Base-by-base conservation (phyloP, 768 basidiomycete species). In the Dioszegia aurantiaca region DNA sequence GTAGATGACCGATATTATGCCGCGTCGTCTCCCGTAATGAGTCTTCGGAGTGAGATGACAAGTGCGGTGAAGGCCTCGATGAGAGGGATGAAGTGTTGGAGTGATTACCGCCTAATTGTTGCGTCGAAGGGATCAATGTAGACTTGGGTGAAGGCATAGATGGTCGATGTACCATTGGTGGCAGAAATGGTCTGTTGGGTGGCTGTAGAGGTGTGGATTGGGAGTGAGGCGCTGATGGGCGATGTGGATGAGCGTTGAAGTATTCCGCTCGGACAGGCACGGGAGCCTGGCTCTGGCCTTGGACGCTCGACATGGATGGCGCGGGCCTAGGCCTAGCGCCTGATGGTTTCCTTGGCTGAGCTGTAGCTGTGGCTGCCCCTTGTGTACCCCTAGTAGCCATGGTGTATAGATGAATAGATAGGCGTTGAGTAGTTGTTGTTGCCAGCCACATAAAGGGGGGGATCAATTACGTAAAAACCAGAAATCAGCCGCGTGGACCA, bases 281-380 rank as follows among this genome's bases (percentile, higher is more conserved):
- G 54, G 43, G 42, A 26, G 2, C 59, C 49, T 14, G 57, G 33
- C 8, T 33, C 55, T 45, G 52, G 6, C 3, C 26, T 53, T 53
- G 51, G n/a, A 12, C 19, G n/a, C n/a, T n/a, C n/a, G n/a, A 16
- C 28, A 44, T 10, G 48, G 60, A 55, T 24, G 68, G 60, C 31
- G 55, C 47, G 2, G 62, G 60, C 26, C 62, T 52, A 16, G 52
- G 58, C 17, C 54, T 1, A 1, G 48, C 26, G 27, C 42, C 53
- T 2, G 58, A 55, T 16, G 58, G 58, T 46, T 21, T n/a, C 27
- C 57, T 39, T 10, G 49, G 30, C 27, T 57, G 51, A 4, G 43
- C 21, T 16, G 17, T 4, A 41, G 40, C 23, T 33, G 48, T 48
- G 40, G 40, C 40, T 37, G 36, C 9, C 10, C 36, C 36, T 17